Evolutionary conservation across 73 alveolate species (phyloP), one percentile per base, ranked within the genome.

Genomic region (Effrenium voratum): DNA sequence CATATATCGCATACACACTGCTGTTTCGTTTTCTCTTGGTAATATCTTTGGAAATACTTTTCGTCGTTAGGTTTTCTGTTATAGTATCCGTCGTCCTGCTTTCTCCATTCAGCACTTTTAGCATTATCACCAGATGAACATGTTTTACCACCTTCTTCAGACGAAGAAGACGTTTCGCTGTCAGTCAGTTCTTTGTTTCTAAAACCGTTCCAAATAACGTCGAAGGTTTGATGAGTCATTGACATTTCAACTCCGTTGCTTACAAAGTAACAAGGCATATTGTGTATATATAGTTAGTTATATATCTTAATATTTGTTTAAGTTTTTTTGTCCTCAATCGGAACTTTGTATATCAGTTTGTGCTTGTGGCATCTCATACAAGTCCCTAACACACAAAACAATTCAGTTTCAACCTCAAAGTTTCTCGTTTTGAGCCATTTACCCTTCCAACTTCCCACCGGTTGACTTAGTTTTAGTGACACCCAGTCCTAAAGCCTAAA

Each of bases 1-100:
- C 91, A 81, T 47, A 47, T 47, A 47, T 81, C 73, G 73, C 91
- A 81, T n/a, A 81, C 72, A 55, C 91, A 81, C 47, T 47, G 70
- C 30, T 45, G 70, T 81, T 45, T 81, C 73, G 91, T 47, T 47
- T 49, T 81, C 15, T 45, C 73, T 45, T 81, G 47, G 73, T 47
- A 47, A 81, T 47, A 81, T 81, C 49, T 81, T 81, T 81, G 30
- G 91, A 81, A 81, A 47, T 81, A 49, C 49, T 28, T 47, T 81
- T 79, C 66, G 90, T 45, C 90, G 68, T 45, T 73, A 63, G 66
- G 90, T 2, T 73, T 40, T 73, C 55, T 73, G 84, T 73, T 73
- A 55, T 73, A 73, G 19, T 79, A 46, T 79, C 57, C 84, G 84
- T 79, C 45, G 43, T 79, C 68, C 45, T 79, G 12, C 90, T n/a